Conservation (phyloP, 805 yeast species). For the Barnettozyma botsteinii region DNA sequence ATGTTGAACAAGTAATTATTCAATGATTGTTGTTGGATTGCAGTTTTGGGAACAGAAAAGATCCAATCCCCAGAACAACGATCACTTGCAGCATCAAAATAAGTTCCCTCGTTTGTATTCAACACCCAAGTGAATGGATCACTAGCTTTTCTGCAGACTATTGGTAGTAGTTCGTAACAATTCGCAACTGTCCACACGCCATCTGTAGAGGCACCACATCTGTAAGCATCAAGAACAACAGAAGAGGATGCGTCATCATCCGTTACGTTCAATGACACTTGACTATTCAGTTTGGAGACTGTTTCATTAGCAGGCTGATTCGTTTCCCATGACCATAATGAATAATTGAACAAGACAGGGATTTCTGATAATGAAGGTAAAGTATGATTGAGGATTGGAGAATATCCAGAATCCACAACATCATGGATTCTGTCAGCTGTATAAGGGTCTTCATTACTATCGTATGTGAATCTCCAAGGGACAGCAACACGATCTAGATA, state of each 20-base stretch:
- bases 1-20: constrained; percentile 14
- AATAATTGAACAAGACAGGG: constrained; percentile 27
- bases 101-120: constrained; percentile 29
- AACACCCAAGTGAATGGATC: constrained; percentile 41
- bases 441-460: constrained; percentile 39
- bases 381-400: constrained; percentile 53
- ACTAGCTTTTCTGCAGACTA: constrained; percentile 47
- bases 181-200: constrained; percentile 61
- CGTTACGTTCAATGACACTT: neutral
- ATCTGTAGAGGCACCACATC: constrained; percentile 38
- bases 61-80: constrained; percentile 26
- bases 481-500: constrained; percentile 9
- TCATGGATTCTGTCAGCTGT: constrained; percentile 31
- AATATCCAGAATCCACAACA: constrained; percentile 51
- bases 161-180: constrained; percentile 49
- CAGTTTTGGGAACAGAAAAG: constrained; percentile 45
- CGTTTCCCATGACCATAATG: constrained; percentile 73
- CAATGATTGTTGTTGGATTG: constrained; percentile 38
- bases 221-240: constrained; percentile 31
- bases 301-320: constrained; percentile 39
- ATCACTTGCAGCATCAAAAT: constrained; percentile 34
- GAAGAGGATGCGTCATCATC: neutral
- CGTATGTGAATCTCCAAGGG: constrained; percentile 37
- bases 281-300: neutral
- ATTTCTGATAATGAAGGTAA: constrained; percentile 24